Conservation (phyloP, 345 rosid genomes). For the Syzygium grande region DNA sequence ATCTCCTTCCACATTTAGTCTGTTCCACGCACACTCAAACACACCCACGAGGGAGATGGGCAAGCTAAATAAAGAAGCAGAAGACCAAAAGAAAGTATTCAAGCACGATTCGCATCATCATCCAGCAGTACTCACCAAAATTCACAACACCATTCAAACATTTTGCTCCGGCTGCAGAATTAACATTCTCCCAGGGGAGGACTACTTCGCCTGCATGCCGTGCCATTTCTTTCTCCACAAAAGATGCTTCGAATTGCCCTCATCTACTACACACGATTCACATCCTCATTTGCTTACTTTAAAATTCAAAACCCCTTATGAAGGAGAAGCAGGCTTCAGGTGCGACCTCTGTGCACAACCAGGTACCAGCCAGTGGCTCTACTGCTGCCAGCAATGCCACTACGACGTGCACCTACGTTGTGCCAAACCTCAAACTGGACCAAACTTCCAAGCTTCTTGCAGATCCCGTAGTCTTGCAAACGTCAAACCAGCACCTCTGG, state of each 20-base stretch:
- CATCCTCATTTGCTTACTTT: neutral
- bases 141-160: neutral
- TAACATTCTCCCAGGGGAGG: neutral
- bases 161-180: neutral
- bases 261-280: neutral
- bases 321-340: neutral
- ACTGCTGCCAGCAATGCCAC: neutral
- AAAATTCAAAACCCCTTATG: neutral
- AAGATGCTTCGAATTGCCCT: conserved; percentile 2
- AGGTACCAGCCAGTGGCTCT: neutral
- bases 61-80: neutral
- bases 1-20: neutral
- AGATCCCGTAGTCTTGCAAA: neutral
- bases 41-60: neutral
- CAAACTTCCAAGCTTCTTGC: neutral
- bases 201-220: neutral
- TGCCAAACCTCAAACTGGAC: neutral
- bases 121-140: conserved; percentile 1
- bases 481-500: neutral
- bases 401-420: neutral
- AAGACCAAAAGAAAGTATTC: neutral
- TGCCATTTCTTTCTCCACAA: neutral
- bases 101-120: conserved; percentile 1
- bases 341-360: neutral
- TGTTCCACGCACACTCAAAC: neutral